Evolutionary conservation across 768 basidiomycete genomes (phyloP).

Genomic region (Pholiota microspora): DNA sequence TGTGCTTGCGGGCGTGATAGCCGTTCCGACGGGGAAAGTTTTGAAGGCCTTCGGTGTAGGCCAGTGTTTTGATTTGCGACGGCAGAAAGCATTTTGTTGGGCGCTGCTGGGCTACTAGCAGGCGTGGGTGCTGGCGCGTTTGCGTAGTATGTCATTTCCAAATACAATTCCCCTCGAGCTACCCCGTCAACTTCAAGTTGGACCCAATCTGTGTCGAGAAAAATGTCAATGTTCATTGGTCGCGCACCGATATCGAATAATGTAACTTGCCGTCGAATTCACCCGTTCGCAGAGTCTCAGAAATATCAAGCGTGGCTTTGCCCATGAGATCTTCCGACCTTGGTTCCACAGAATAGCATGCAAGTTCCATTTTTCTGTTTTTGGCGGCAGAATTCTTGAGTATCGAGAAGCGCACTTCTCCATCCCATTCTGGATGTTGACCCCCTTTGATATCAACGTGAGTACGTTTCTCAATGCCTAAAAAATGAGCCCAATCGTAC

Average conservation of each 20-base stretch:
- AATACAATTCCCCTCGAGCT: conserved; percentile 80
- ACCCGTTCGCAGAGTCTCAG: conserved; percentile 76
- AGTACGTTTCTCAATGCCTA: conserved; percentile 65
- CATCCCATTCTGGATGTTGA: conserved; percentile 93
- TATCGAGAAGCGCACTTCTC: conserved; percentile 79
- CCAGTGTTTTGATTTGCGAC: conserved; percentile 20
- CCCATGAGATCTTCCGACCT: conserved; percentile 75
- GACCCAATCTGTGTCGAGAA: conserved; percentile 30
- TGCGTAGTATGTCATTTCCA: conserved; percentile 93
- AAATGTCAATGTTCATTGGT: not conserved
- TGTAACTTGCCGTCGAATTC: conserved; percentile 85
- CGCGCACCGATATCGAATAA: not conserved
- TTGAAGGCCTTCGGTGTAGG: conserved; percentile 50
- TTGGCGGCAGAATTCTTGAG: conserved; percentile 53
- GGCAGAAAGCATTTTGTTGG: conserved; percentile 21
- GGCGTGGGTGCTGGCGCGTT: conserved; percentile 57
- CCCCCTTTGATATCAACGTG: conserved; percentile 81
- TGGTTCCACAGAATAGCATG: conserved; percentile 80
- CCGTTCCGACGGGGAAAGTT: conserved; percentile 49
- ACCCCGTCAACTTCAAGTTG: conserved; percentile 40
- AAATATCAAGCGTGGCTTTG: conserved; percentile 70
- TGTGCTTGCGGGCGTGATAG: conserved; percentile 41
- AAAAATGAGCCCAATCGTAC: conserved; percentile 2
- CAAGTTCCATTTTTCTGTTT: conserved; percentile 63
- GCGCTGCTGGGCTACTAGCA: conserved; percentile 19